Base-by-base conservation (phyloP, 1,139 yeast genomes). In the Yarrowia galli region DNA sequence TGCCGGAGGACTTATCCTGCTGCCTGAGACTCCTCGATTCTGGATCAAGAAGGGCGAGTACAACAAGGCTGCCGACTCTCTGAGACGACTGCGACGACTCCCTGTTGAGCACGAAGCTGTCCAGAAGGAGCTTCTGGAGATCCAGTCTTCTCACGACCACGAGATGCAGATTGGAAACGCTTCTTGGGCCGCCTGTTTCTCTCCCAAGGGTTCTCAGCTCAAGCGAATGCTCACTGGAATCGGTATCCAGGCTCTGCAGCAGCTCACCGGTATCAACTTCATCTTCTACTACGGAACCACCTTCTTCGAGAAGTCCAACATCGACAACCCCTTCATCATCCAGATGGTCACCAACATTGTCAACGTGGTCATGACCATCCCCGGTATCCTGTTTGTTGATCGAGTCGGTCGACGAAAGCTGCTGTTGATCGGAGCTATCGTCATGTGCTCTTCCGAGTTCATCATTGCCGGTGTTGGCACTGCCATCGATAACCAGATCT, bases 11-110 rank as follows among this genome's bases (percentile, higher is more conserved):
- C 84, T 88, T 86, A 72, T 83, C 60, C 79, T 87, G 73, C 84
- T 88, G 76, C 95, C 95, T 69, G 95, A 89, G 78, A 86, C 93
- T 49, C 92, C 95, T 73, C 84, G 95, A 79, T 89, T 80, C 79
- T 83, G 83, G 77, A 83, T 88, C 71, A 84, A 86, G 71, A 80
- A 76, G 65, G 84, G 82, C 70, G 78, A 79, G 69, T 35, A 32
- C 22, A 51, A 64, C 15, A 64, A 51, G 16, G 67, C 67, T 3
- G 61, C 83, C 78, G 74, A 77, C 69, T 81, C 91, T 18, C 77
- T 91, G 70, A 85, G 90, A 32, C 84, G 80, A 70, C 83, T 89
- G 63, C 84, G 91, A 79, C 84, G 86, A 71, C 85, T 84, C 18
- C 82, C 87, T 0, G 74, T 81, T 2, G 89, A 87, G 69, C 85